Evolutionary conservation across 768 basidiomycete species (phyloP).

Genomic region (Suillus alpinus): DNA sequence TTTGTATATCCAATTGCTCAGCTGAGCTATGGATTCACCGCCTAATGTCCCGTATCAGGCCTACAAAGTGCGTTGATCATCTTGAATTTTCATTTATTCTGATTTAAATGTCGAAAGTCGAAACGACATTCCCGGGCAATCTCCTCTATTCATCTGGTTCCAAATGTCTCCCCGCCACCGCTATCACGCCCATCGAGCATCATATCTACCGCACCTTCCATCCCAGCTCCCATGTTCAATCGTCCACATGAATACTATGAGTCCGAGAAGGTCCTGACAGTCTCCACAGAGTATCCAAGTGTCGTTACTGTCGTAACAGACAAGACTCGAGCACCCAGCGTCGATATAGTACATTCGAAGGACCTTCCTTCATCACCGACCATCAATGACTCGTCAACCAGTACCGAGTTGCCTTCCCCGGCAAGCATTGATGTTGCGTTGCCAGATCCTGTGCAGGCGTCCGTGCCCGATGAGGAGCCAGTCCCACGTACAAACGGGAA

Average conservation of each 20-base stretch:
- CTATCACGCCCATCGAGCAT: conserved; percentile 19
- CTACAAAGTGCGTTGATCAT: conserved; percentile 36
- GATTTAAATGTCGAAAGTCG: conserved; percentile 29
- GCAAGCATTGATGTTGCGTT: background rate
- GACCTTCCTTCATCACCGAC: conserved; percentile 11
- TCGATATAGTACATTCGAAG: conserved; percentile 8
- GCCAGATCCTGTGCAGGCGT: background rate
- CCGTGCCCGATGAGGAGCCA: conserved; percentile 4
- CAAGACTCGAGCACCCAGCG: conserved; percentile 3
- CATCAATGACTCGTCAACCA: conserved; percentile 1
- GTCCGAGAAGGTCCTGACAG: conserved; percentile 17
- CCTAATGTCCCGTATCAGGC: conserved; percentile 47
- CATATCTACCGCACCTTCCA: conserved; percentile 9
- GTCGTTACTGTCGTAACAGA: conserved; percentile 7
- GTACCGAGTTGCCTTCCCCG: conserved; percentile 2
- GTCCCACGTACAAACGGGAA: conserved; percentile 8
- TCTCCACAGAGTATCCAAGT: conserved; percentile 9
- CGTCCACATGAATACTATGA: conserved; percentile 11
- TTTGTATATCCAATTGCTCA: conserved; percentile 1
- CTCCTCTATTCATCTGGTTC: conserved; percentile 28
- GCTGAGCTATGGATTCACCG: conserved; percentile 11
- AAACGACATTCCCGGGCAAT: conserved; percentile 45
- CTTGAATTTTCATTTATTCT: background rate
- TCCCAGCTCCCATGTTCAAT: background rate
- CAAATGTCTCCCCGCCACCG: conserved; percentile 23